phyloP scores from a whole-genome alignment of 768 basidiomycete species.

The Rhodotorula paludigena region DNA sequence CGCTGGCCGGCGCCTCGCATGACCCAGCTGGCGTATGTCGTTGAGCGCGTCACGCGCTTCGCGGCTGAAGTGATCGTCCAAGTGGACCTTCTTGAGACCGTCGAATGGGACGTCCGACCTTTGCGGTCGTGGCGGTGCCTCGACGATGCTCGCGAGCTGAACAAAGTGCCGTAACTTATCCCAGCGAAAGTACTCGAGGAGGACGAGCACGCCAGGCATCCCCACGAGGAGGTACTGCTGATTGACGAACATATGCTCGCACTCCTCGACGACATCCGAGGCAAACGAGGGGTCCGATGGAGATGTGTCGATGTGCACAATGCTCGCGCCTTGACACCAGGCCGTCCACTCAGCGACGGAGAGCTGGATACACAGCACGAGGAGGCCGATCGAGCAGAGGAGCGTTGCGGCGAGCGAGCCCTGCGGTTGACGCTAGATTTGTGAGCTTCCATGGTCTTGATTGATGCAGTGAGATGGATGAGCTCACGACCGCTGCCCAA shows the following conservation, averaged over 20 bases:
- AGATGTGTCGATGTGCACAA: too few species aligned
- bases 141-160: not conserved
- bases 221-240: constrained; percentile 21
- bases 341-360: not conserved
- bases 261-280: not conserved
- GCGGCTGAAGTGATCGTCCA: not conserved
- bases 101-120: too few species aligned
- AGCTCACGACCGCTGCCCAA: too few species aligned
- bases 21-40: not conserved
- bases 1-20: not conserved
- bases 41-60: too few species aligned
- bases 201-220: constrained; percentile 14
- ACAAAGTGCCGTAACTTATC: constrained; percentile 4
- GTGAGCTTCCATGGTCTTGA: too few species aligned
- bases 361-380: not conserved
- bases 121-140: not conserved
- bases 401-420: too few species aligned
- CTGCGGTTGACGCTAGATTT: too few species aligned
- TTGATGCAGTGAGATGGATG: too few species aligned
- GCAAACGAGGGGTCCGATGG: not conserved
- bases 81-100: too few species aligned
- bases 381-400: constrained; percentile 2
- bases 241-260: constrained; percentile 10
- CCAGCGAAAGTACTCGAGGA: constrained; percentile 13
- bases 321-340: too few species aligned